Evolutionary conservation across 345 rosid genomes (phyloP).

Genomic region (Ceriops tagal): DNA sequence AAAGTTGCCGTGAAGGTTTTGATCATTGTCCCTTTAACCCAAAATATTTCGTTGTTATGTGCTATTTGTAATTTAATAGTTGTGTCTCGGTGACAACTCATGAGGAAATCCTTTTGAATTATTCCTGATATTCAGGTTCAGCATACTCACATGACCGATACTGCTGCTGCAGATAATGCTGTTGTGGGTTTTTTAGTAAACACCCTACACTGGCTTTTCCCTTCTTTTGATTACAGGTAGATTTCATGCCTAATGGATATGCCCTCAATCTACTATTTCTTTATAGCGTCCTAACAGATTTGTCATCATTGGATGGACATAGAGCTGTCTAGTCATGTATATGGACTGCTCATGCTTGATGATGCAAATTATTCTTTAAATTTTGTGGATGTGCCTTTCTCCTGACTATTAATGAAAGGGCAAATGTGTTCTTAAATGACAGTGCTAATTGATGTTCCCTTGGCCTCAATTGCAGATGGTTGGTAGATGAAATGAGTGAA

Average conservation of each 20-base stretch:
- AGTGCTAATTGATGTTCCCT: slow-evolving; percentile 27
- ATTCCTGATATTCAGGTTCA: slow-evolving; percentile 61
- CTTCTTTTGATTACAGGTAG: slow-evolving; percentile 93
- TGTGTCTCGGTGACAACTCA: background rate
- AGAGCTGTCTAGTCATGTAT: background rate
- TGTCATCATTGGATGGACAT: background rate
- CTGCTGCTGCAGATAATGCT: slow-evolving; percentile 88
- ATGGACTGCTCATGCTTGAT: background rate
- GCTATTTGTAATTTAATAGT: slow-evolving; percentile 9
- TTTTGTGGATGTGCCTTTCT: background rate
- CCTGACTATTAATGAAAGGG: background rate
- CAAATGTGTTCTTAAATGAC: slow-evolving; percentile 6
- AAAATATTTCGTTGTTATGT: slow-evolving; percentile 3
- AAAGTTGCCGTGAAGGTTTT: slow-evolving; percentile 93
- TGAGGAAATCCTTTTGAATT: slow-evolving; percentile 11
- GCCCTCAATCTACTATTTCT: background rate
- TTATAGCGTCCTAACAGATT: background rate
- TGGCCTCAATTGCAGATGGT: slow-evolving; percentile 60
- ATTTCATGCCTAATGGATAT: slow-evolving; percentile 5
- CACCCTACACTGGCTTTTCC: slow-evolving; percentile 73
- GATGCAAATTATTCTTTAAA: slow-evolving; percentile 3
- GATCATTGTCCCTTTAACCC: slow-evolving; percentile 17
- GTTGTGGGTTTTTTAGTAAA: slow-evolving; percentile 73
- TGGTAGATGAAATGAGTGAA: slow-evolving; percentile 83
- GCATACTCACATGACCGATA: slow-evolving; percentile 90